Base-by-base conservation (phyloP, 257 asterid genomes). In the Ilex asprella region DNA sequence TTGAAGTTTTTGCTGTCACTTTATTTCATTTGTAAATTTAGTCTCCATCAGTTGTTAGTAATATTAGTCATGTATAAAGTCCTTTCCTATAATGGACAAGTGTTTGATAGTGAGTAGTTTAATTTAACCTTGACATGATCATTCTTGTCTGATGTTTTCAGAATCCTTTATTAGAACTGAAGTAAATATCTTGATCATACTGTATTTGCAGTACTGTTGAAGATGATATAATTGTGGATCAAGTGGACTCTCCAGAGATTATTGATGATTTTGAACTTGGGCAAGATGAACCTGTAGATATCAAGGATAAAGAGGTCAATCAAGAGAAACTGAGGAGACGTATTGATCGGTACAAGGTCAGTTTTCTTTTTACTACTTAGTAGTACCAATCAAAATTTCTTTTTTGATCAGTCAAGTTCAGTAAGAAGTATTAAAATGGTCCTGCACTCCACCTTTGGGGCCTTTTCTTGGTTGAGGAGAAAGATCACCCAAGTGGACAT, bases 181-280 rank as follows among this genome's bases (percentile, higher is more conserved):
- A 62, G 55, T 39, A 41, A 56, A 51, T 29, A 52, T 53, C 74
- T 69, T 65, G 7, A 30, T 39, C 49, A 62, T 12, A 6, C 65
- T 49, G 58, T 60, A 39, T 76, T 62, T 80, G 70, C 94, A 92
- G 99, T 73, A 83, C 97, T 6, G 84, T 85, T 47, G 99, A 92
- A 76, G 95, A 85, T 76, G 96, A 92, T 70, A 75, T 89, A 76
- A 59, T 84, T 70, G 78, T 89, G 74, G 96, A 89, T 73, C 91
- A 75, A 44, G 86, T 82, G 67, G 97, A 92, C 53, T 66, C 96
- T 58, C 89, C 93, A 1, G 97, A 92, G 78, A 72, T 92, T 67
- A 59, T 92, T 77, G 99, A 92, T 70, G 99, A 92, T 76, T 82
- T 92, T 76, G 97, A 89, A 72, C 82, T 92, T 67, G 91, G 84